Evolutionary conservation across 371 early-diverging fungal species (phyloP), one percentile per base, ranked within the genome.

Genomic region (Syncephalastrum racemosum): DNA sequence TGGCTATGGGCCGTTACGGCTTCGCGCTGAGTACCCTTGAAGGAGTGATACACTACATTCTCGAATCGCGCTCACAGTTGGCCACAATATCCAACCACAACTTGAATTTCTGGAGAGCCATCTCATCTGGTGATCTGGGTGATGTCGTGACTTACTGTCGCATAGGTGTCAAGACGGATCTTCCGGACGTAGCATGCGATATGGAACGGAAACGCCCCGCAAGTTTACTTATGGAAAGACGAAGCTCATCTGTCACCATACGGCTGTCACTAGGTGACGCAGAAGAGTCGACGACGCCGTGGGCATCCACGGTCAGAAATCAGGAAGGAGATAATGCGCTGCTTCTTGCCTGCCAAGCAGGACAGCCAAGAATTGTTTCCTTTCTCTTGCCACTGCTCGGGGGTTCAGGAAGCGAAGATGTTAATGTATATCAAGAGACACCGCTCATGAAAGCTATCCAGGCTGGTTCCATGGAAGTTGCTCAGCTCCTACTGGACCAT

Each of bases 11-110:
- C n/a, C 64, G 67, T 49, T 74, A 75, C 43, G 84, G 82, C 4
- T 84, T 79, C 58, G 75, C 81, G 1, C 60, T 84, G 13, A 81
- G 79, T 23, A 81, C 84, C 4, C 53, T 84, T 47, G 84, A 84
- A 41, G 82, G 72, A 0, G 81, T 79, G 2, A 48, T 81, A 6
- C 72, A 76, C 3, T 84, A 82, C 46, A 71, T 84, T 7, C 58
- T 69, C 18, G 63, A 70, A 10, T 68, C 73, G 25, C 55, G 53
- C 22, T 54, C 64, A 2, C 62, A 67, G n/a, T 57, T 84, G 18
- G 56, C 68, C 1, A 53, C 56, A 1, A 27, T 83, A 0, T 72
- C 80, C 0, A 19, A 44, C 22, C 67, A 57, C 16, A 82, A 80
- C 31, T 46, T 67, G 23, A 24, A 43, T 1, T 70, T 75, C 23